Percentiles rank a stretch among this genome's conserved stretches.
These are phyloP conservation scores for Cystobasidium onofrii DNA, from an alignment of 768 basidiomycete species.

Conservation along the genomic window DNA sequence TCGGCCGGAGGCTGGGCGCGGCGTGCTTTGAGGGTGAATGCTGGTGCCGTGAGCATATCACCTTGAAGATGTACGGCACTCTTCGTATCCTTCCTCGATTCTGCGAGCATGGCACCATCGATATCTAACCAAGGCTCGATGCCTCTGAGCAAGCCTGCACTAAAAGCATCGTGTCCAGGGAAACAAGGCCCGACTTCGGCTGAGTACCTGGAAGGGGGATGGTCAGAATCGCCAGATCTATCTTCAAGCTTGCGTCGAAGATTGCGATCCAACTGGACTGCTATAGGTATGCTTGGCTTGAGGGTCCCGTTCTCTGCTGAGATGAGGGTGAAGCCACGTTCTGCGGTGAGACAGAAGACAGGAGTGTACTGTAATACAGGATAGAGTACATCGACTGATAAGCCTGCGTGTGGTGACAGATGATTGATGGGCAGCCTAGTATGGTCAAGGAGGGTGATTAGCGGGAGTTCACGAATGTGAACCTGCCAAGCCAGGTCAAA, in stretches of 20 bases:
- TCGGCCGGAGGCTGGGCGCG: background rate
- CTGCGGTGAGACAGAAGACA: slow-evolving; percentile 18
- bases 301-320: background rate
- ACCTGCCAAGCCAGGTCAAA: no score
- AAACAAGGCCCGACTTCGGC: slow-evolving; percentile 1
- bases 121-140: background rate
- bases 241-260: slow-evolving; percentile 5
- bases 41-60: background rate
- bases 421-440: slow-evolving; percentile 11
- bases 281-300: background rate
- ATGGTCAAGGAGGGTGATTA: background rate
- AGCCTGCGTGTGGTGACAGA: slow-evolving; percentile 13
- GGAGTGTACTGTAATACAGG: slow-evolving; percentile 23
- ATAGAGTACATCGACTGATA: slow-evolving; percentile 17
- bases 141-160: slow-evolving; percentile 1
- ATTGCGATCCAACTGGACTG: background rate
- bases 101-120: background rate
- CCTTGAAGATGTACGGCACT: background rate
- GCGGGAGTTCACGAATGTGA: background rate
- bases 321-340: slow-evolving; percentile 8
- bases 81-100: background rate
- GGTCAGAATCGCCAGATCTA: slow-evolving; percentile 9
- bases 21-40: slow-evolving; percentile 2
- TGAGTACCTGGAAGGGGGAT: background rate
- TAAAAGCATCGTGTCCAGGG: slow-evolving; percentile 10